Conservation (phyloP, 129 eudicot genomes). For the Helichrysum umbraculigerum region DNA sequence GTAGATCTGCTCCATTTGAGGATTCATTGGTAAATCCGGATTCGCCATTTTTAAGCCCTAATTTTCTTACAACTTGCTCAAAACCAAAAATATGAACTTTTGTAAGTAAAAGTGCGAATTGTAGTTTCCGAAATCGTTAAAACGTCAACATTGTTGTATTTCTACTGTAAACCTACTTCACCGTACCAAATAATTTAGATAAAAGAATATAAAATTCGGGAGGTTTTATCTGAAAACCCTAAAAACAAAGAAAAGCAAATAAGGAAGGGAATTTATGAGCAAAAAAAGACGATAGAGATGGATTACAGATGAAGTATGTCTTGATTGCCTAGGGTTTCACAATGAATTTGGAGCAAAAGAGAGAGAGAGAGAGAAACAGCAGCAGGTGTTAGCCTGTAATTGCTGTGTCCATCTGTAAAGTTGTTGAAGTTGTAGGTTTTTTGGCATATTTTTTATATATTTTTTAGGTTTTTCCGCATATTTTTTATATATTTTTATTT, state of each 20-base stretch:
- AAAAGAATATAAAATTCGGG: background rate
- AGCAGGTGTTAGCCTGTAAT: slow-evolving; percentile 32
- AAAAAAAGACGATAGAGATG: background rate
- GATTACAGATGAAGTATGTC: slow-evolving; percentile 15
- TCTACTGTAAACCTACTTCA: slow-evolving; percentile 19
- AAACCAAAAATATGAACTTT: background rate
- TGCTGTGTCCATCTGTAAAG: slow-evolving; percentile 36
- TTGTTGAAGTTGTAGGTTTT: background rate
- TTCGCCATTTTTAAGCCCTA: slow-evolving; percentile 45
- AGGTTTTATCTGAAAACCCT: background rate
- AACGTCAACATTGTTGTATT: slow-evolving; percentile 13
- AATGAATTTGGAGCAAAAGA: slow-evolving; percentile 25
- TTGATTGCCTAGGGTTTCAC: slow-evolving; percentile 36
- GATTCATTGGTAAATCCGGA: slow-evolving; percentile 68
- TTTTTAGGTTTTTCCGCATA: no score
- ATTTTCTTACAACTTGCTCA: slow-evolving; percentile 17
- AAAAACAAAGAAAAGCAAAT: background rate
- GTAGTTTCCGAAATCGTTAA: slow-evolving; percentile 16
- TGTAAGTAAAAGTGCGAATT: background rate
- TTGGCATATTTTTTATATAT: no score
- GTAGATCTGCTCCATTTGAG: slow-evolving; percentile 98
- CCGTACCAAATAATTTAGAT: slow-evolving; percentile 1
- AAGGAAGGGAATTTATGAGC: background rate
- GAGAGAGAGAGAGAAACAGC: background rate
- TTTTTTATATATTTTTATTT: no score